Base-by-base conservation (phyloP, 2,329 filamentous ascomycete species). In the Alternaria brassicicola region DNA sequence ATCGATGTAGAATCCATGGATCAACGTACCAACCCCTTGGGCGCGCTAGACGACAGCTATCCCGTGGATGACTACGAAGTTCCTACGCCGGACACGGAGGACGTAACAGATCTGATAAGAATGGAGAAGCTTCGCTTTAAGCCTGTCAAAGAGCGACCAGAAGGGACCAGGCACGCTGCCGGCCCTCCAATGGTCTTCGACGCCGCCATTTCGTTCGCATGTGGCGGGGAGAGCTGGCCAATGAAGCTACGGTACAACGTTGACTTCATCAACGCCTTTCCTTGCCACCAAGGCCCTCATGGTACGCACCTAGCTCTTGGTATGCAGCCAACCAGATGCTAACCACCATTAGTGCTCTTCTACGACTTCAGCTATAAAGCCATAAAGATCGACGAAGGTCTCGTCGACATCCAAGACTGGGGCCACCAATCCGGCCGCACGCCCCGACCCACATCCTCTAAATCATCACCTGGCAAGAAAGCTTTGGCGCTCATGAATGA, bases 1-100 rank as follows among this genome's bases (percentile, higher is more conserved):
- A 82, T 83, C 45, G 88, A 91, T 68, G 83, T 91, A 1, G 80
- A 84, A 45, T 85, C 83, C 17, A 92, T 92, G 87, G 81, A 78
- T 49, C 84, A 87, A 60, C 83, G 89, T 31, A 90, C 88, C 13
- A 86, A 90, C 62, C 87, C 89, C 1, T 82, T 92, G 6, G 89
- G 89, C 0, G 88, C 89, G 0, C 78, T 83, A 8, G 83, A 87
- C 4, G 81, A 85, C 54, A 69, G 63, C 7, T 92, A 89, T 65
- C 88, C 88, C 0, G 84, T 91, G 9, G 80, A 81, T 25, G 89
- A 93, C 66, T 93, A 91, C 75, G 78, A 85, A 47, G 81, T 91
- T 4, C 80, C 87, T 2, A 74, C 81, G 28, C 85, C 88, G 5
- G 83, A 87, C 53, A 75, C 78, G 3, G 84, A 87, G 55, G 83